Percentiles rank a stretch among this genome's conserved stretches.
Conservation (phyloP, 176 grass and related monocot genomes). For the Bothriochloa decipiens region DNA sequence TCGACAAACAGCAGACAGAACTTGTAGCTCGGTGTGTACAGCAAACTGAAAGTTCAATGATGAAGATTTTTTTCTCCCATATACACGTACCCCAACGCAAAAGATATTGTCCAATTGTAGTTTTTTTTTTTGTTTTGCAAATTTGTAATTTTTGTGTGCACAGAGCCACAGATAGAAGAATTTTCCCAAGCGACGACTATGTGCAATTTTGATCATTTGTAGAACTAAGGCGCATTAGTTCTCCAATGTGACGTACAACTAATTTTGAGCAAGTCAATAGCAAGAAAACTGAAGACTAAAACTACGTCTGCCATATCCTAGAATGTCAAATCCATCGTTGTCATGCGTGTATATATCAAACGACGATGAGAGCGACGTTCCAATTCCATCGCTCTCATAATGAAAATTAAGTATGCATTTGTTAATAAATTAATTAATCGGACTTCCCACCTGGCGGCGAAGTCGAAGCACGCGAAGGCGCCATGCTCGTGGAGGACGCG, state of each 20-base stretch:
- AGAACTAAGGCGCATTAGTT: no score
- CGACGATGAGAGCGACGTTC: neutral
- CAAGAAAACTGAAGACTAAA: no score
- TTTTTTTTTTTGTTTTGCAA: no score
- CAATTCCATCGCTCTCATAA: neutral
- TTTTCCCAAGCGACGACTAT: neutral
- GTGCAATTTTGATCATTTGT: no score
- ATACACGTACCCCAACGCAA: neutral
- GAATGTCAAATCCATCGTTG: neutral
- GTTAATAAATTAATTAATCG: no score
- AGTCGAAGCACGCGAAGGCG: conserved; percentile 88
- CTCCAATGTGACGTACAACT: neutral
- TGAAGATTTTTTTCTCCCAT: neutral
- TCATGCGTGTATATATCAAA: neutral
- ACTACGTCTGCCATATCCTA: no score
- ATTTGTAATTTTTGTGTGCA: neutral
- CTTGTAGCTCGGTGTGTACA: neutral
- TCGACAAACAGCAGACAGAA: no score
- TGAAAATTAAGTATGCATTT: no score
- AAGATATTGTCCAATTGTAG: no score
- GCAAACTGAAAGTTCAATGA: neutral
- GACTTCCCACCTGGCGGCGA: conserved; percentile 62
- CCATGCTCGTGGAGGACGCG: conserved; percentile 70
- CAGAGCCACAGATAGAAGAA: neutral
- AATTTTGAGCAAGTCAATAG: neutral